Evolutionary conservation across 345 rosid genomes (phyloP).

Genomic region (Chamaenerion angustifolium): DNA sequence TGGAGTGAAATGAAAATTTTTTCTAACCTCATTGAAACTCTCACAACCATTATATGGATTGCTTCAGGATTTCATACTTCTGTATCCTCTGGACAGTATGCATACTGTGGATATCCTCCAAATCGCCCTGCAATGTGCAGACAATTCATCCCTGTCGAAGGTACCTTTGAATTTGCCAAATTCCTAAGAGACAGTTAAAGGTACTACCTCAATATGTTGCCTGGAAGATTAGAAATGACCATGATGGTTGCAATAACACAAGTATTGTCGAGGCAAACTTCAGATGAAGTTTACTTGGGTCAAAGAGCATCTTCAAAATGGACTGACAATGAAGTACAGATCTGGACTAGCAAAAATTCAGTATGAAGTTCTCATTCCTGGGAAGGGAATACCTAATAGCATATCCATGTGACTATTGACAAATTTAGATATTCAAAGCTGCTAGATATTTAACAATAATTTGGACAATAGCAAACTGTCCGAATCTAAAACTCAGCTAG

Average conservation of each 20-base stretch:
- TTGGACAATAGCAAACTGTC: too few species aligned
- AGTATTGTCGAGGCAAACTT: constrained; percentile 35
- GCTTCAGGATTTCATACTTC: constrained; percentile 49
- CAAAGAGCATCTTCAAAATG: constrained; percentile 24
- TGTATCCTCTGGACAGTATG: constrained; percentile 42
- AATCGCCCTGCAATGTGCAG: constrained; percentile 34
- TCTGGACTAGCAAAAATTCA: constrained; percentile 34
- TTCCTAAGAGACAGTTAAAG: constrained; percentile 28
- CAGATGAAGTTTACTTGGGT: constrained; percentile 44
- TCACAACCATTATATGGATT: constrained; percentile 50
- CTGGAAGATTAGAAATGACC: constrained; percentile 26
- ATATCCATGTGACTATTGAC: constrained; percentile 36
- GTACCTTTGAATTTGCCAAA: constrained; percentile 23
- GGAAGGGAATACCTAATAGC: constrained; percentile 46
- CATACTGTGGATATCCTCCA: constrained; percentile 44
- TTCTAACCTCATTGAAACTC: constrained; percentile 19
- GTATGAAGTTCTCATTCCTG: constrained; percentile 30
- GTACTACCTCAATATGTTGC: constrained; percentile 32
- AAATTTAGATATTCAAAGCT: too few species aligned
- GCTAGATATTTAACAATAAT: too few species aligned
- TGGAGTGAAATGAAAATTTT: constrained; percentile 30
- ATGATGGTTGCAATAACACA: constrained; percentile 28
- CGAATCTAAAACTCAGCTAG: too few species aligned
- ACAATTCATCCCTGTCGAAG: constrained; percentile 34
- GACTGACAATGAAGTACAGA: constrained; percentile 36